Evolutionary conservation across 2,329 filamentous ascomycete genomes (phyloP), one percentile per base, ranked within the genome.

Genomic region (Xylaria sp.): DNA sequence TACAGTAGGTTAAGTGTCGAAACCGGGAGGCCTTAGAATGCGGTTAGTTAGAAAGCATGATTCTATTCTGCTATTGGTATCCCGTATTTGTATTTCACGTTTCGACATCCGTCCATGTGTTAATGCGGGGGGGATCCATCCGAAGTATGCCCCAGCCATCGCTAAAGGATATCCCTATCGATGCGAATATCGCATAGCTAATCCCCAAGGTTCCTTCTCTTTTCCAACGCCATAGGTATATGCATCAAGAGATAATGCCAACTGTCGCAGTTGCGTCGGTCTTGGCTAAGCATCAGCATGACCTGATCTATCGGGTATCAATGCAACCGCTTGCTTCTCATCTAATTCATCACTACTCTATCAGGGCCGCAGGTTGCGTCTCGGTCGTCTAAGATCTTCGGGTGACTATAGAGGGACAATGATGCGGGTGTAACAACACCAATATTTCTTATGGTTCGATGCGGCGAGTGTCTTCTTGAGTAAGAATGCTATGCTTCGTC

Each of bases 281-380:
- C 40, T 69, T 38, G 60, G 61, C 28, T 59, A 63, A 66, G 53
- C 54, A 68, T 65, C 53, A 56, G 28, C 69, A 71, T 66, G 64
- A 66, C 53, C 38, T 62, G 65, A 58, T 75, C 70, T 76, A 75
- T 74, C 56, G 44, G 74, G 74, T 75, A 76, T 76, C 68, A 69
- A 74, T 70, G 66, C 53, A 49, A 54, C 44, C 49, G 33, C 60
- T 46, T 23, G 60, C 26, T 58, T 64, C 46, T 63, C 66, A 42
- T 66, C 57, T 31, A 69, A 42, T 40, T 63, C 67, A 31, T 63
- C 38, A 44, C 40, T 59, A 33, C 26, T 59, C 66, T 46, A 44
- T 48, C 20, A 26, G 63, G 53, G 56, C 17, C 38, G 26, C 15
- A 63, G 17, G 6, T 53, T 42, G 51, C 28, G 20, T 28, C 42